Percentiles rank a stretch among this genome's conserved stretches.
Evolutionary conservation across 768 basidiomycete species (phyloP).

Genomic region (Hypholoma fasciculare): DNA sequence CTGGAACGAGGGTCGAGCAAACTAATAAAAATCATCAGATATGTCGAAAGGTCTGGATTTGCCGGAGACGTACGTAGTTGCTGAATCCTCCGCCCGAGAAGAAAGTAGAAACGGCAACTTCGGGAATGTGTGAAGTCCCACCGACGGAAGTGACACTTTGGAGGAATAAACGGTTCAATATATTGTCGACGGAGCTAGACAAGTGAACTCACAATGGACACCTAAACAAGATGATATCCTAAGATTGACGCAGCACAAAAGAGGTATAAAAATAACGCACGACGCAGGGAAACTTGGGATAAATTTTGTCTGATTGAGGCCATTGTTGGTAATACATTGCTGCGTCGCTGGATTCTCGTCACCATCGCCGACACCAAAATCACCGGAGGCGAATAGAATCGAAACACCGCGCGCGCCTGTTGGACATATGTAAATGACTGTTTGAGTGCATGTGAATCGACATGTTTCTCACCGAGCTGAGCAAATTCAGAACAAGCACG

Average conservation of each 20-base stretch:
- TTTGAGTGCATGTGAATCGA: neutral
- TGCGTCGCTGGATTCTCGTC: slow-evolving; percentile 49
- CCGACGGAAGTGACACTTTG: slow-evolving; percentile 66
- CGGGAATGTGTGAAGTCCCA: slow-evolving; percentile 53
- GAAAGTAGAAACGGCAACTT: slow-evolving; percentile 45
- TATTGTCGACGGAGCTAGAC: neutral
- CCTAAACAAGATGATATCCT: slow-evolving; percentile 10
- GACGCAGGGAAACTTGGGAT: slow-evolving; percentile 60
- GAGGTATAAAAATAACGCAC: slow-evolving; percentile 16
- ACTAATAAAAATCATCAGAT: slow-evolving; percentile 30
- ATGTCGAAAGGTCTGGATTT: no score
- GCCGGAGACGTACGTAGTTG: neutral
- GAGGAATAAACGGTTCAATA: neutral
- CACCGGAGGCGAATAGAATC: slow-evolving; percentile 63
- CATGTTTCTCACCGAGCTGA: slow-evolving; percentile 46
- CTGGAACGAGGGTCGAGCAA: slow-evolving; percentile 58
- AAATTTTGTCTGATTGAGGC: slow-evolving; percentile 52
- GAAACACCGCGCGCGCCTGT: slow-evolving; percentile 64
- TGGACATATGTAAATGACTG: neutral
- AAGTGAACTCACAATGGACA: slow-evolving; percentile 47
- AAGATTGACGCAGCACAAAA: slow-evolving; percentile 22
- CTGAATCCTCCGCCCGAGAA: slow-evolving; percentile 82
- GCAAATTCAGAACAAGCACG: slow-evolving; percentile 60
- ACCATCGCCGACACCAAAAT: slow-evolving; percentile 65
- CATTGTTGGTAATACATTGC: slow-evolving; percentile 58